These are phyloP conservation scores for Paxillus ammoniavirescens DNA, from an alignment of 768 basidiomycete genomes.

Conservation along the genomic window DNA sequence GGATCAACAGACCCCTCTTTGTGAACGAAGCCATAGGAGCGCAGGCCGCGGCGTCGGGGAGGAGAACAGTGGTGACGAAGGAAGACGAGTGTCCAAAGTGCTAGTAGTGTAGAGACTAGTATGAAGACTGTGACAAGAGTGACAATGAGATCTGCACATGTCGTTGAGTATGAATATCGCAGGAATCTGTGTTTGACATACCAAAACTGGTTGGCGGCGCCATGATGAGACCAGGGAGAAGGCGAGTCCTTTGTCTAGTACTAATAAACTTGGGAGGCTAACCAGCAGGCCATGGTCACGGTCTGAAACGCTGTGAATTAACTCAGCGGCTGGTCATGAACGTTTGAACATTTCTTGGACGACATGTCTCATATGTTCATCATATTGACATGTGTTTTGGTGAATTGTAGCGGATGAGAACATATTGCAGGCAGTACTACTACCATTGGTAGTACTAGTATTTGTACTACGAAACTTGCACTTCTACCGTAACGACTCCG, in stretches of 20 bases:
- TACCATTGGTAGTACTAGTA: not conserved
- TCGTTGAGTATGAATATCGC: not conserved
- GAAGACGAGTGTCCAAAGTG: not conserved
- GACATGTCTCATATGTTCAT: not conserved
- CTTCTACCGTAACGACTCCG: not conserved
- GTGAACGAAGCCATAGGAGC: not conserved
- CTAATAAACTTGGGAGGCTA: too few relatives aligned
- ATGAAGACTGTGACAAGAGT: not conserved
- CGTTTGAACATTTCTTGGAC: too few relatives aligned
- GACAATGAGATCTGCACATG: not conserved
- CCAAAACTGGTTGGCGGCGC: not conserved
- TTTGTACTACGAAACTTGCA: not conserved
- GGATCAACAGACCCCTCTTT: not conserved
- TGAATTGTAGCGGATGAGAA: not conserved
- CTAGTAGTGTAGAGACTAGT: not conserved
- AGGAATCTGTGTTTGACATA: not conserved
- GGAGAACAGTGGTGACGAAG: not conserved
- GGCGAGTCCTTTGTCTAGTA: not conserved
- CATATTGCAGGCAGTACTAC: not conserved
- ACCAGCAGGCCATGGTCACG: not conserved
- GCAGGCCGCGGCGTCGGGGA: not conserved
- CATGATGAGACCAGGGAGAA: not conserved
- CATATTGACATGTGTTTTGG: slow-evolving; percentile 27
- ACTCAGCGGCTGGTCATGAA: not conserved
- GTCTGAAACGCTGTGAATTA: not conserved